Conservation (phyloP, 352 stramenopile species). For the Phytophthora podocarpi region DNA sequence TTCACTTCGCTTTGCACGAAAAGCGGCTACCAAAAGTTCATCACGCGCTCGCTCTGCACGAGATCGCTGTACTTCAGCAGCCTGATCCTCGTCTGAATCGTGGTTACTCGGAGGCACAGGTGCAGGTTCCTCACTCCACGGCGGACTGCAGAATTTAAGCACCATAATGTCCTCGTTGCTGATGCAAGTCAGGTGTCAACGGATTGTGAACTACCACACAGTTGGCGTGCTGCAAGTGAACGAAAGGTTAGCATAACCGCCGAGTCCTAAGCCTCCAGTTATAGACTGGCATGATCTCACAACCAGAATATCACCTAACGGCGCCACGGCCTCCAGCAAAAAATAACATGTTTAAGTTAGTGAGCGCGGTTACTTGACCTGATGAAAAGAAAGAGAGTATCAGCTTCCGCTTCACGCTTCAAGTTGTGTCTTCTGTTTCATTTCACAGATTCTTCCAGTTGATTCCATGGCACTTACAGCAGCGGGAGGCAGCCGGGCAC, state of each 20-base stretch:
- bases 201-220: slow-evolving; percentile 5
- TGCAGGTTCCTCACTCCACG: slow-evolving; percentile 29
- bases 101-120: slow-evolving; percentile 5
- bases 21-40: slow-evolving; percentile 29
- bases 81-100: slow-evolving; percentile 25
- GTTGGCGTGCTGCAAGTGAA: neutral
- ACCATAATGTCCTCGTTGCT: slow-evolving; percentile 30
- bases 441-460: slow-evolving; percentile 5
- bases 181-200: slow-evolving; percentile 1
- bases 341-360: slow-evolving; percentile 20
- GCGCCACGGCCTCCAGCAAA: neutral
- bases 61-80: slow-evolving; percentile 1
- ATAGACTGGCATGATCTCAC: neutral
- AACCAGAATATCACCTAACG: slow-evolving; percentile 1
- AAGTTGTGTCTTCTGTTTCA: slow-evolving; percentile 8
- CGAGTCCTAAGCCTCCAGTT: neutral
- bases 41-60: slow-evolving; percentile 28
- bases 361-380: neutral
- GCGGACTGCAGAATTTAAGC: slow-evolving; percentile 55
- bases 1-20: slow-evolving; percentile 17
- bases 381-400: slow-evolving; percentile 20
- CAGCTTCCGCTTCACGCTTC: neutral
- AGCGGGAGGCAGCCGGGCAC: slow-evolving; percentile 47
- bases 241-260: too few species aligned
- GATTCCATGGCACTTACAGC: neutral